Evolutionary conservation across 441 rosid species (phyloP), one percentile per base, ranked within the genome.

Genomic region (Adansonia rubrostipa): DNA sequence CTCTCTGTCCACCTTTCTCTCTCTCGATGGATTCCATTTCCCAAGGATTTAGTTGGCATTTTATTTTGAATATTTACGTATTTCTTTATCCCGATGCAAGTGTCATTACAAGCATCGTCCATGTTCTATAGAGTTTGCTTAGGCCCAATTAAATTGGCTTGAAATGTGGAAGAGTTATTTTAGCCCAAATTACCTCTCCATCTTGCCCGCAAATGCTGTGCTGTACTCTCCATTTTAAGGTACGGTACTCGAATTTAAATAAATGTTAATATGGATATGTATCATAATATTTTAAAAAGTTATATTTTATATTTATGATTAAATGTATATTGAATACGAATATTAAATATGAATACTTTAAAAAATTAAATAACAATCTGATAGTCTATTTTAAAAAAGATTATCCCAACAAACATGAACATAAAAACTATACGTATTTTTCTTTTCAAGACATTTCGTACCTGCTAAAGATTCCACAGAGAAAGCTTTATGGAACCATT

Each of bases 401-500:
- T 36, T 36, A 36, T 36, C 40, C 1, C 5, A 36, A 36, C 5
- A 36, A 36, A 36, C 40, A 36, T 1, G 5, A 36, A 36, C 40
- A 36, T 36, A 0, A 36, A 36, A 36, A 3, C 0, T 36, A 36
- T 36, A 36, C 40, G 0, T 4, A 1, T 5, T 36, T 36, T 36
- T 36, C 5, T 36, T 36, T 36, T 36, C 3, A 28, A 36, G 5
- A 0, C 5, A 36, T 36, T 36, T 36, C 5, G 2, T 93, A 90
- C 79, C 86, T 95, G 89, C 86, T 93, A 15, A 91, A 96, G 80
- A 93, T 95, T 84, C 97, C 99, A 4, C 99, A 95, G 75, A 88
- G 97, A 80, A 93, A 93, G 82, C 97, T 97, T 72, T 95, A 91
- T 22, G 93, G 97, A 87, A 92, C 96, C 36, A 95, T 92, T 36